Conservation (phyloP, 2,329 filamentous ascomycete genomes). For the Colletotrichum lindemuthianum region DNA sequence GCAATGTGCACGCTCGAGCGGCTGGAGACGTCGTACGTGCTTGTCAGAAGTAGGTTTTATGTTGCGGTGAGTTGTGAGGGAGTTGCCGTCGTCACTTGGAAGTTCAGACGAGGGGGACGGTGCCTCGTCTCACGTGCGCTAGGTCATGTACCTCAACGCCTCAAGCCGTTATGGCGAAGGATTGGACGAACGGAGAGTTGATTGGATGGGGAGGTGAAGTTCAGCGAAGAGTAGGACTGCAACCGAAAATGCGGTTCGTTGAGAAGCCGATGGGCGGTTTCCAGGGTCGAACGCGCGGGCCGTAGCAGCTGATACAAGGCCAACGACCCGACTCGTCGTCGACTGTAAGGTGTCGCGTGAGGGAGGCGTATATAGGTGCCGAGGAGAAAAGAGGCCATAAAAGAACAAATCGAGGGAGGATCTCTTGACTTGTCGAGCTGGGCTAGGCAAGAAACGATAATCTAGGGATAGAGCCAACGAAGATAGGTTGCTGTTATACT, state of each 20-base stretch:
- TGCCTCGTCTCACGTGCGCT: constrained; percentile 27
- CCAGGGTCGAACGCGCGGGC: constrained; percentile 11
- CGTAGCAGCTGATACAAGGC: constrained; percentile 25
- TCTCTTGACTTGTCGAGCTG: background rate
- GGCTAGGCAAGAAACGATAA: too few species aligned
- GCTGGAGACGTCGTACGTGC: background rate
- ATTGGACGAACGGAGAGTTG: constrained; percentile 24
- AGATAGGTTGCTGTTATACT: constrained; percentile 1
- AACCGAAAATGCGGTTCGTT: constrained; percentile 10
- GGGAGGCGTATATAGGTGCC: background rate
- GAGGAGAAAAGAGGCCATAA: background rate
- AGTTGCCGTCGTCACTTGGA: constrained; percentile 17
- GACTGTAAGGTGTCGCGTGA: background rate
- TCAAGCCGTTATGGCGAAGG: constrained; percentile 9
- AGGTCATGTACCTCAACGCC: constrained; percentile 6
- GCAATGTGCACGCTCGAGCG: background rate
- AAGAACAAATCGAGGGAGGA: background rate
- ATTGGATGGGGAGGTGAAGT: background rate
- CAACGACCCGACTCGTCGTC: constrained; percentile 13
- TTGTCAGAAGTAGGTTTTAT: background rate
- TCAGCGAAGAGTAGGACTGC: background rate
- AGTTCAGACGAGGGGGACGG: constrained; percentile 27
- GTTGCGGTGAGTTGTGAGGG: constrained; percentile 8
- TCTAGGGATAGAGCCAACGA: constrained; percentile 1
- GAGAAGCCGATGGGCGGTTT: constrained; percentile 10